Base-by-base conservation (phyloP, 2,329 filamentous ascomycete genomes). In the Aaosphaeria arxii region DNA sequence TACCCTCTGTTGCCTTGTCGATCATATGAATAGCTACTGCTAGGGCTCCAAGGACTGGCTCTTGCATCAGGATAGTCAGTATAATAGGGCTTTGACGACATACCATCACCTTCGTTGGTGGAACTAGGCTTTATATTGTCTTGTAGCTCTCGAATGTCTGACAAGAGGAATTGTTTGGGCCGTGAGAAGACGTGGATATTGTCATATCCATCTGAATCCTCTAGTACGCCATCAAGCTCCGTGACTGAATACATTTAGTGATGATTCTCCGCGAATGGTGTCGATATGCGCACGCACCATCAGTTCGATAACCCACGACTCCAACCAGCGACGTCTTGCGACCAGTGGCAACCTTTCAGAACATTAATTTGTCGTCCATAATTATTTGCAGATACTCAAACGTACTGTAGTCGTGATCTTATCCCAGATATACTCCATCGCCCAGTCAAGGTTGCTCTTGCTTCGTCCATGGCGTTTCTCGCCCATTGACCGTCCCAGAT, bases 371-470 rank as follows among this genome's bases (percentile, higher is more conserved):
- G 17, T 29, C 31, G 30, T 36, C 29, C 11, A 29, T 29, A 42
- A 9, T 9, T 36, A 9, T n/a, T 9, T 7, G 9, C 7, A 11
- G 17, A 9, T 40, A 28, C 17, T 7, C 9, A 30, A 68, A 69
- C 79, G 71, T 70, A 90, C 86, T 4, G 85, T 89, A 6, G 82
- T 83, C 5, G 86, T 86, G 56, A 95, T 88, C 67, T 89, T 94
- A 77, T 97, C 92, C 91, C 92, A 99, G 43, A 97, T 82, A 72
- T 96, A 99, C 53, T 84, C 83, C 83, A 97, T 85, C 42, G 84
- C 83, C 84, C 87, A 99, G 51, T 96, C 89, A 13, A 99, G 81
- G 67, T 97, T 88, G 3, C 87, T 87, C 67, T 92, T 82, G 17
- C 76, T 67, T 56, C 94, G 84, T 29, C 87, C 89, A 72, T 83